Evolutionary conservation across 345 rosid genomes (phyloP).

Genomic region (Boechera divaricarpa): DNA sequence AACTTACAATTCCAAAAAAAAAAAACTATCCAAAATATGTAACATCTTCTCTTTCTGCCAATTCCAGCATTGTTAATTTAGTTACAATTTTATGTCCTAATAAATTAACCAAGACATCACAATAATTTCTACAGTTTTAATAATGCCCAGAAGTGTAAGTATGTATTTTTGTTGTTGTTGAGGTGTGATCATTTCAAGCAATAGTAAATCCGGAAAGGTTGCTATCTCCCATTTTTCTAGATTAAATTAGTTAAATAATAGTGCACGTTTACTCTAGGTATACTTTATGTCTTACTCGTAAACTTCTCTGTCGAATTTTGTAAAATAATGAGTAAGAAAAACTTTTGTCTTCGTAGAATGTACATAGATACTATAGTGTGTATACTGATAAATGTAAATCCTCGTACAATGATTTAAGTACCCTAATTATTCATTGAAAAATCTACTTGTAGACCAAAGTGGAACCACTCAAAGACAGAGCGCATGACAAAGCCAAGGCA

Average conservation of each 20-base stretch:
- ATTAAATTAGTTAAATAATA: background rate
- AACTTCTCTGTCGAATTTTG: constrained; percentile 4
- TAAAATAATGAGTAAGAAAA: constrained; percentile 14
- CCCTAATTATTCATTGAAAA: background rate
- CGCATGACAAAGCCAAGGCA: constrained; percentile 33
- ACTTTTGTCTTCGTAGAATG: background rate
- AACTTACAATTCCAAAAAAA: background rate
- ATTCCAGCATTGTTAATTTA: background rate
- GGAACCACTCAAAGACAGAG: constrained; percentile 36
- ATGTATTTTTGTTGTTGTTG: background rate
- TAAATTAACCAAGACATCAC: background rate
- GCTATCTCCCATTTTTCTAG: background rate
- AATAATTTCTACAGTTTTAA: background rate
- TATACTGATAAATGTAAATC: background rate
- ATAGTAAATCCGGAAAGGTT: background rate
- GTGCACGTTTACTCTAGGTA: background rate
- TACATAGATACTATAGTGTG: background rate
- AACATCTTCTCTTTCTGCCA: background rate
- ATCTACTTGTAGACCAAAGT: constrained; percentile 34
- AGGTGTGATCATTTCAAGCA: constrained; percentile 2
- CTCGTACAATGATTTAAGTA: background rate
- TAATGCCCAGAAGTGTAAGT: background rate
- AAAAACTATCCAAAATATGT: background rate
- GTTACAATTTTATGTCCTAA: background rate
- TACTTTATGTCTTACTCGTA: background rate